Percentiles rank a stretch among this genome's conserved stretches.
phyloP scores from a whole-genome alignment of 2,329 filamentous ascomycete species.

The Fusarium praegraminearum region DNA sequence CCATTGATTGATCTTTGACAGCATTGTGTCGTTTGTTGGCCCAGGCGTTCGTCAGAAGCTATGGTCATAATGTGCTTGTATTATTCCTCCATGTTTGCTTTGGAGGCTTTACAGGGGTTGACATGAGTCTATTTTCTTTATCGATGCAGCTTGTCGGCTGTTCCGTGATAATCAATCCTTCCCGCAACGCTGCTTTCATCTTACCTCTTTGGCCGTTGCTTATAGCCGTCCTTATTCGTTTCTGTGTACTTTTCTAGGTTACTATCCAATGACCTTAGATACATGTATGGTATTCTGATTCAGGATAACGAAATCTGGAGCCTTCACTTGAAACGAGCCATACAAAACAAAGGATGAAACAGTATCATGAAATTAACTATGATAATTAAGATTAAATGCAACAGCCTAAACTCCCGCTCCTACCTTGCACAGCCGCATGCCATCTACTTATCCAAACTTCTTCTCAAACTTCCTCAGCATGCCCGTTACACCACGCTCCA shows the following conservation, averaged over 20 bases:
- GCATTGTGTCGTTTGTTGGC: neutral
- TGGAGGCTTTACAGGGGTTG: neutral
- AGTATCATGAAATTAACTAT: conserved; percentile 18
- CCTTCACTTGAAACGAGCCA: neutral
- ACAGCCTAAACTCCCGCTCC: conserved; percentile 29
- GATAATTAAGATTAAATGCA: conserved; percentile 17
- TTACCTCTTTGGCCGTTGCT: neutral
- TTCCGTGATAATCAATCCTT: neutral
- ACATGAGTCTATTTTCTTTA: neutral
- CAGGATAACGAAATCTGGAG: too few species aligned
- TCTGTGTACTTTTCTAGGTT: neutral
- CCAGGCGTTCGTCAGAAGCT: neutral
- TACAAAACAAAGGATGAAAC: neutral
- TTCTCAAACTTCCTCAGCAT: conserved; percentile 85
- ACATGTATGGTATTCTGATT: neutral
- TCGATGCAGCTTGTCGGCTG: conserved; percentile 1
- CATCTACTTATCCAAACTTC: conserved; percentile 68
- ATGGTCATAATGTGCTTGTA: neutral
- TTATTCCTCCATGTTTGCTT: neutral
- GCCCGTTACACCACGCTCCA: conserved; percentile 77
- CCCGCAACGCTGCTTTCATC: neutral
- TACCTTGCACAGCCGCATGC: neutral
- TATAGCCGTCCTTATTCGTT: neutral
- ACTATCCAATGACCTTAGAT: neutral
- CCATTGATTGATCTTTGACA: neutral